Percentiles rank a stretch among this genome's conserved stretches.
Conservation (phyloP, 768 basidiomycete species). For the Dentipellis fragilis region DNA sequence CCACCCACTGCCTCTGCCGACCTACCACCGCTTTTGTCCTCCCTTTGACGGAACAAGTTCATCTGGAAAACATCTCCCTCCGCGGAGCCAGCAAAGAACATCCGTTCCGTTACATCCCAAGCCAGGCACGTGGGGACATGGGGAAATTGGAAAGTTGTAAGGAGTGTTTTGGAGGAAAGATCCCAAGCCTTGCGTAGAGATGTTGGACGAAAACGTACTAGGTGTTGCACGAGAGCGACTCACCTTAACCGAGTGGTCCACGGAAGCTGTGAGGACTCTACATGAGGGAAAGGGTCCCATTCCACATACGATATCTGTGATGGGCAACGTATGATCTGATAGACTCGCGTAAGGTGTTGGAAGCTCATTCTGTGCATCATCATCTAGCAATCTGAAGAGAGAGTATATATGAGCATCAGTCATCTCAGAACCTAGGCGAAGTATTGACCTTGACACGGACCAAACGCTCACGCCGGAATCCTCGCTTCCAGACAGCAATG, state of each 20-base stretch:
- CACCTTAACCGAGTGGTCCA: constrained; percentile 91
- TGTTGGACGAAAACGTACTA: neutral
- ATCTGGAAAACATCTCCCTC: constrained; percentile 73
- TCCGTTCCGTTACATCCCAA: constrained; percentile 79
- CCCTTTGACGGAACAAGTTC: constrained; percentile 61
- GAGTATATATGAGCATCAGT: too few relatives aligned
- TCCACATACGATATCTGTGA: constrained; percentile 76
- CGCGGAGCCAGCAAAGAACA: constrained; percentile 78
- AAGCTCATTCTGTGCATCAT: constrained; percentile 63
- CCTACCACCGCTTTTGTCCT: constrained; percentile 40
- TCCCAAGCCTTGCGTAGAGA: constrained; percentile 61
- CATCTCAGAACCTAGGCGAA: neutral
- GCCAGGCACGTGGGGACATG: constrained; percentile 58
- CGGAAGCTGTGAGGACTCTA: constrained; percentile 68
- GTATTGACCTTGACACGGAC: constrained; percentile 72
- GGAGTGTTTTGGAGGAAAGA: constrained; percentile 56
- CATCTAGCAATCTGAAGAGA: constrained; percentile 55
- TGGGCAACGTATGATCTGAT: constrained; percentile 85
- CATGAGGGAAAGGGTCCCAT: constrained; percentile 70
- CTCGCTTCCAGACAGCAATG: constrained; percentile 79
- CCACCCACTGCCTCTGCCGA: constrained; percentile 67
- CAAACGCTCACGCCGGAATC: constrained; percentile 87
- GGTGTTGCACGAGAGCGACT: constrained; percentile 5
- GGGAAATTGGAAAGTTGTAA: constrained; percentile 86
- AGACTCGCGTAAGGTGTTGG: constrained; percentile 71